Evolutionary conservation across 768 basidiomycete genomes (phyloP), one percentile per base, ranked within the genome.

Genomic region (Mycena chlorophos): DNA sequence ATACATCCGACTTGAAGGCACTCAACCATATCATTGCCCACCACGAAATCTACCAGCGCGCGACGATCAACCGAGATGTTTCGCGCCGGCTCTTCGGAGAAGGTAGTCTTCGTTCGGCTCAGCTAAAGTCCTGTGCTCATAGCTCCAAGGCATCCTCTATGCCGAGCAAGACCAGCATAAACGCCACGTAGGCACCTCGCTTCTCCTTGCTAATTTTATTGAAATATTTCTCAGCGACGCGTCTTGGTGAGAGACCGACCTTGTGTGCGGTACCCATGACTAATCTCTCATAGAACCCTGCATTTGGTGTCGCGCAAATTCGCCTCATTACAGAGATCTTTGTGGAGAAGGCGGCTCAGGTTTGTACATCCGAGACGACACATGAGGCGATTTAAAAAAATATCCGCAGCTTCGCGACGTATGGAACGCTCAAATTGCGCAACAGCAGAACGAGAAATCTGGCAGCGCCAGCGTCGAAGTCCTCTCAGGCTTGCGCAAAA

Each of bases 21-120:
- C 29, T 84, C 23, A 69, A 72, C 17, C 75, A 83, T 52, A 73
- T 85, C 50, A 66, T 85, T 16, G 65, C 65, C 2, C 75, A 81
- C 52, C 58, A 68, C 12, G 65, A 69, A 16, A 66, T 68, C 47
- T 81, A 75, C 40, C 73, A 73, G 39, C 82, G 81, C 63, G 6
- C 37, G 39, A 46, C 48, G 19, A 25, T 31, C 13, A 40, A 12
- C 25, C 47, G 37, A 13, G 38, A 39, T 30, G 3, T 14, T 34
- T 28, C 31, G 13, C 22, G 28, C 25, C 34, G 27, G 37, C 14
- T 55, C 2, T 16, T 55, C 3, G 54, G 54, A 1, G 28, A 50
- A 17, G 54, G 54, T 55, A 20, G n/a, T n/a, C n/a, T n/a, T n/a
- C n/a, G n/a, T n/a, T n/a, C n/a, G n/a, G n/a, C n/a, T n/a, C n/a